Conservation (phyloP, 108 stramenopile species). For the Nitzschia inconspicua region DNA sequence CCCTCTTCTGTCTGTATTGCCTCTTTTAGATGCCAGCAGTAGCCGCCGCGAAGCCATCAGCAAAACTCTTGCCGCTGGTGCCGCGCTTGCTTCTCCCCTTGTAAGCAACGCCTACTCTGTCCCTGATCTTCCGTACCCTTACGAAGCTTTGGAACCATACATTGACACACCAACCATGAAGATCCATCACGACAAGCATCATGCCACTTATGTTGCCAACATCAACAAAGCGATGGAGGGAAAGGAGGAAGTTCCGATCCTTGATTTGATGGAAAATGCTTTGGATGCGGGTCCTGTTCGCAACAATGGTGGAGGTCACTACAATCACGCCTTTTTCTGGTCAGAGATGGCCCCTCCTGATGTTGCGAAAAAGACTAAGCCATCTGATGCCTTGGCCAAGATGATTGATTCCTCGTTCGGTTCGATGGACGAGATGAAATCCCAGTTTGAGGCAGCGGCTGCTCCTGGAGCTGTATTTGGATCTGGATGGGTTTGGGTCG, state of each 20-base stretch:
- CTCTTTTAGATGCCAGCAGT: slow-evolving; percentile 29
- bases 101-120: slow-evolving; percentile 77
- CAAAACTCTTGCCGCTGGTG: slow-evolving; percentile 54
- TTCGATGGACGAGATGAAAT: slow-evolving; percentile 87
- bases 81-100: slow-evolving; percentile 51
- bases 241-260: slow-evolving; percentile 71
- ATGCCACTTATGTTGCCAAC: slow-evolving; percentile 84
- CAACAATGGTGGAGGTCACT: slow-evolving; percentile 98
- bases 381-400: slow-evolving; percentile 59
- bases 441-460: slow-evolving; percentile 77
- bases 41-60: slow-evolving; percentile 67
- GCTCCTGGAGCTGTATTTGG: slow-evolving; percentile 96
- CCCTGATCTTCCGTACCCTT: slow-evolving; percentile 89
- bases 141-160: slow-evolving; percentile 92
- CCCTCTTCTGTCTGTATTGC: neutral
- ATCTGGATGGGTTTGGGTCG: slow-evolving; percentile 95
- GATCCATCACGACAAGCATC: slow-evolving; percentile 95
- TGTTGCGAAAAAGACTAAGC: slow-evolving; percentile 86
- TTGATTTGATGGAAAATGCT: slow-evolving; percentile 80
- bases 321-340: slow-evolving; percentile 99
- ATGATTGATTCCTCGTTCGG: slow-evolving; percentile 88
- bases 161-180: slow-evolving; percentile 97
- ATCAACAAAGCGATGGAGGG: slow-evolving; percentile 77
- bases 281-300: slow-evolving; percentile 86
- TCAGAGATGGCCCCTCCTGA: slow-evolving; percentile 91